phyloP scores from a whole-genome alignment of 1,139 yeast species.

The Zygosaccharomyces pseudobailii region DNA sequence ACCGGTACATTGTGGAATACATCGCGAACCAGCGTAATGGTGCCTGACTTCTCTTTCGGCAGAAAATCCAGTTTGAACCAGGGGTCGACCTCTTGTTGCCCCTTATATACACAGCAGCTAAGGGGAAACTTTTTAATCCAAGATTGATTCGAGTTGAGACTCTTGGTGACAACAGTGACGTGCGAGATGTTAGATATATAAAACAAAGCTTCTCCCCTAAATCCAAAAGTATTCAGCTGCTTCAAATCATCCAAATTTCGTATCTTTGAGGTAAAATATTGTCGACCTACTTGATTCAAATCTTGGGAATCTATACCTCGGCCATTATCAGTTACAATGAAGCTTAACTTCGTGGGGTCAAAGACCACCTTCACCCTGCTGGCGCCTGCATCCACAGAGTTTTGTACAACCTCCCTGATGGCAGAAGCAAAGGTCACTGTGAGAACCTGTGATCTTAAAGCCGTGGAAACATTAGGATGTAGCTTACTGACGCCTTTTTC shows the following conservation, averaged over 20 bases:
- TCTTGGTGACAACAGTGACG: slow-evolving; percentile 39
- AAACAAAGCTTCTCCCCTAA: slow-evolving; percentile 46
- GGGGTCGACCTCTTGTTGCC: background rate
- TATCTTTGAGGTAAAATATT: slow-evolving; percentile 47
- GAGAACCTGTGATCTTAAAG: slow-evolving; percentile 29
- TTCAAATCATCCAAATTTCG: slow-evolving; percentile 29
- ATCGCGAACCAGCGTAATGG: slow-evolving; percentile 44
- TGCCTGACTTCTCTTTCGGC: slow-evolving; percentile 40
- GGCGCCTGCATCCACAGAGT: slow-evolving; percentile 54
- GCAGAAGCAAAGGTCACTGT: slow-evolving; percentile 34
- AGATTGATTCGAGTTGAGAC: slow-evolving; percentile 24
- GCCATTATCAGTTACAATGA: slow-evolving; percentile 51
- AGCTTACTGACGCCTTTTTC: slow-evolving; percentile 14
- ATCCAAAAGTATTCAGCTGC: slow-evolving; percentile 33
- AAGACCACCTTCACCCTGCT: slow-evolving; percentile 38
- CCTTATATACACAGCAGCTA: slow-evolving; percentile 10
- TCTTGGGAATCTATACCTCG: slow-evolving; percentile 50
- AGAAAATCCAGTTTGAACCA: slow-evolving; percentile 3
- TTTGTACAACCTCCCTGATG: slow-evolving; percentile 44
- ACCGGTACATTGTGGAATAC: slow-evolving; percentile 58
- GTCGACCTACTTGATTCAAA: slow-evolving; percentile 39
- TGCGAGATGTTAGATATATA: slow-evolving; percentile 38
- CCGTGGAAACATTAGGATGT: slow-evolving; percentile 16
- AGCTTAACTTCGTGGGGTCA: slow-evolving; percentile 38
- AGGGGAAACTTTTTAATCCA: slow-evolving; percentile 20